Evolutionary conservation across 2,329 filamentous ascomycete genomes (phyloP).

Genomic region (Botryotinia narcissicola): DNA sequence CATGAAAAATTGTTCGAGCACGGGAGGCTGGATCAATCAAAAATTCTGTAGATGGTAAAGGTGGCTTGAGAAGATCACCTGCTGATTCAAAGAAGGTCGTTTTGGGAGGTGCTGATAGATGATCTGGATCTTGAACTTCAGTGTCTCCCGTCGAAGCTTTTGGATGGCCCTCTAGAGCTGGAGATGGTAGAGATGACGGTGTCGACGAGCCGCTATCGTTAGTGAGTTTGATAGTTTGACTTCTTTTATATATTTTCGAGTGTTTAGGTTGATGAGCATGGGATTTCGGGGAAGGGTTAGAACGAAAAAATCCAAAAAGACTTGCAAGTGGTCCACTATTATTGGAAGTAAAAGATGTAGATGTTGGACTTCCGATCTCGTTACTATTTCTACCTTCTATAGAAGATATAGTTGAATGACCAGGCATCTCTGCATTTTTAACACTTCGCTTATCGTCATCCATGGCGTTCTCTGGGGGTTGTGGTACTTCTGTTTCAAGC

Average conservation of each 20-base stretch:
- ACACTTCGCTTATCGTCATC: conserved; percentile 62
- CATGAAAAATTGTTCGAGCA: conserved; percentile 91
- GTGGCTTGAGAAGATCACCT: conserved; percentile 87
- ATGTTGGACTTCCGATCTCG: conserved; percentile 22
- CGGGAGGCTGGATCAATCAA: conserved; percentile 79
- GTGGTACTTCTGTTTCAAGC: conserved; percentile 59
- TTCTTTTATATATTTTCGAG: conserved; percentile 70
- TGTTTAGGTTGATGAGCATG: conserved; percentile 56
- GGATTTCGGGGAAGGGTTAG: conserved; percentile 50
- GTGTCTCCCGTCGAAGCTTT: conserved; percentile 35
- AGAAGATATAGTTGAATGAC: conserved; percentile 27
- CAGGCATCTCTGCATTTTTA: conserved; percentile 42
- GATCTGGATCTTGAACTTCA: conserved; percentile 46
- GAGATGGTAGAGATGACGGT: conserved; percentile 16
- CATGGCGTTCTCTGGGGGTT: conserved; percentile 64
- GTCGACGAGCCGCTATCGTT: conserved; percentile 36
- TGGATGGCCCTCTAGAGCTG: conserved; percentile 35
- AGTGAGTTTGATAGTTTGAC: conserved; percentile 65
- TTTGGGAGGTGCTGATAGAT: conserved; percentile 70
- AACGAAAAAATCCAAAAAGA: conserved; percentile 70
- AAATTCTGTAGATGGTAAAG: conserved; percentile 76
- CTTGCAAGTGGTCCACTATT: conserved; percentile 52
- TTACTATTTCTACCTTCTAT: conserved; percentile 14
- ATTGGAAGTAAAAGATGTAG: conserved; percentile 37
- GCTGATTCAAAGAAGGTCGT: conserved; percentile 96